phyloP scores from a whole-genome alignment of 345 rosid species.

The Mercurialis annua region DNA sequence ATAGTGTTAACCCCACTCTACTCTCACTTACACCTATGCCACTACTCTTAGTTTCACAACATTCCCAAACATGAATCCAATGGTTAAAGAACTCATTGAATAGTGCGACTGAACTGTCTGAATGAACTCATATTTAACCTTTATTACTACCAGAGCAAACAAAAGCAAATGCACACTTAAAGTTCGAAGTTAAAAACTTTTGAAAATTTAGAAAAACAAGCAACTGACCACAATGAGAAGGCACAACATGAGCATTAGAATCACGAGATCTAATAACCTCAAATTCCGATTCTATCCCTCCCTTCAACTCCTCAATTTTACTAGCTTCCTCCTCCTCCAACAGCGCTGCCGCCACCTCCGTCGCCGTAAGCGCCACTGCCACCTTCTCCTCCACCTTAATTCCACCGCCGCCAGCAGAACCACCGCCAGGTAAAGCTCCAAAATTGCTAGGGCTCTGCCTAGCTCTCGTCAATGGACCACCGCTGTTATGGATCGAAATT shows the following conservation, averaged over 20 bases:
- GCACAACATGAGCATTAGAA: conserved; percentile 69
- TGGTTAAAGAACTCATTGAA: no score
- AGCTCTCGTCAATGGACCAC: conserved; percentile 95
- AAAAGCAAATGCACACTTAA: no score
- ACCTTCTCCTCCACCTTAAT: conserved; percentile 32
- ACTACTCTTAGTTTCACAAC: no score
- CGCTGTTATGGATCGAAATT: conserved; percentile 76
- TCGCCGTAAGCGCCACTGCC: conserved; percentile 11
- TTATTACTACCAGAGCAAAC: no score
- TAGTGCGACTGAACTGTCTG: no score
- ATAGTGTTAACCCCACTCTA: no score
- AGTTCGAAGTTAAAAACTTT: no score
- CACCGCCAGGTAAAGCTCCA: conserved; percentile 20
- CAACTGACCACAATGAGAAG: conserved; percentile 92
- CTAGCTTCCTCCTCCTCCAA: conserved; percentile 40
- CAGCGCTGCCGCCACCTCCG: conserved; percentile 19
- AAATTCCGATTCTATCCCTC: conserved; percentile 70
- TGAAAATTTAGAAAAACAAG: background rate
- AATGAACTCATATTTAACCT: no score
- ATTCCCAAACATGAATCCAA: no score
- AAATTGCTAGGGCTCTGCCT: conserved; percentile 65
- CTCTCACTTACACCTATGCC: no score
- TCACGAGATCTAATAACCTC: conserved; percentile 82
- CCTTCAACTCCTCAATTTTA: conserved; percentile 76
- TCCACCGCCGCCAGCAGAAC: conserved; percentile 17